phyloP scores from a whole-genome alignment of 1,284 basidiomycete species.

The Cerioporus squamosus region DNA sequence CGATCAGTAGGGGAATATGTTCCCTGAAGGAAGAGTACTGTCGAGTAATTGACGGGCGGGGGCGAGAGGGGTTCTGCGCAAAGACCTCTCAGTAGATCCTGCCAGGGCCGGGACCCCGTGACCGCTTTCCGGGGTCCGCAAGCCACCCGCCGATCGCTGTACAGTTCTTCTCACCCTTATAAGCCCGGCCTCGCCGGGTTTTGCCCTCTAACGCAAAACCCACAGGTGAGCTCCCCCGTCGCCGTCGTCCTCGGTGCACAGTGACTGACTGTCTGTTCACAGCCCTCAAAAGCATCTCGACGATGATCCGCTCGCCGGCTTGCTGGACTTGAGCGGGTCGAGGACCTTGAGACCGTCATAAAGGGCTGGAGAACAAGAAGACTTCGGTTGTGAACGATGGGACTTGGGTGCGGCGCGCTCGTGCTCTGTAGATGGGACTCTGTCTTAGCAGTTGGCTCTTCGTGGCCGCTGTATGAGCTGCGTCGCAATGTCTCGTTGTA shows the following conservation, averaged over 20 bases:
- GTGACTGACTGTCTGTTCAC: conserved; percentile 13
- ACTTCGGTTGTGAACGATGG: conserved; percentile 54
- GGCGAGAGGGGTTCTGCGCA: conserved; percentile 21
- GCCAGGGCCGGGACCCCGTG: conserved; percentile 29
- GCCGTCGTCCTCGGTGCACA: neutral
- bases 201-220: conserved; percentile 52
- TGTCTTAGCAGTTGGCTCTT: conserved; percentile 55
- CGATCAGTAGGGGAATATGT: conserved; percentile 43
- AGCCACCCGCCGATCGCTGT: conserved; percentile 39
- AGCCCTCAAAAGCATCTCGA: conserved; percentile 88
- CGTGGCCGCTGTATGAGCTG: conserved; percentile 66
- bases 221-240: conserved; percentile 54
- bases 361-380: conserved; percentile 70
- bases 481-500: conserved; percentile 90
- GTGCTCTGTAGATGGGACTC: conserved; percentile 40
- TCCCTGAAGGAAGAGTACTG: conserved; percentile 33
- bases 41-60: conserved; percentile 28
- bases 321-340: conserved; percentile 70
- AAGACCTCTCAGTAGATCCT: conserved; percentile 4
- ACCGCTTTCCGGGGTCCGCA: conserved; percentile 33
- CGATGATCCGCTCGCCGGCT: conserved; percentile 72
- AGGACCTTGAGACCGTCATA: conserved; percentile 87
- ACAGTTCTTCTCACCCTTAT: conserved; percentile 40
- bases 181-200: conserved; percentile 9
- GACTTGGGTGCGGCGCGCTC: conserved; percentile 85